Conservation (phyloP, 306 rosid species). For the Echinosophora koreensis region DNA sequence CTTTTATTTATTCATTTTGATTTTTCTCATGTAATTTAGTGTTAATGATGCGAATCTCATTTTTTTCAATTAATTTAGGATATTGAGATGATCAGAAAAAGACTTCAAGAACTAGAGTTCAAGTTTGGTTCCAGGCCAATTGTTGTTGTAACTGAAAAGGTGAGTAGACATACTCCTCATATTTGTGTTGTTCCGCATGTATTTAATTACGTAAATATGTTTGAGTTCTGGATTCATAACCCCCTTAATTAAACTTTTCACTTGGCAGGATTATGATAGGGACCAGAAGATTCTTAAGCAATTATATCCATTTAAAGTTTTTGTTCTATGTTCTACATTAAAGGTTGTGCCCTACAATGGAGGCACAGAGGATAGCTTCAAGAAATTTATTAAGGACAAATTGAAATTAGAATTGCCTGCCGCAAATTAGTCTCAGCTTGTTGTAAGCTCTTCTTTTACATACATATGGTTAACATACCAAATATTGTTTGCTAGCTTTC, state of each 20-base stretch:
- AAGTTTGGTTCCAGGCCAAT: conserved; percentile 69
- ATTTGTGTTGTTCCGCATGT: background rate
- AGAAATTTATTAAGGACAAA: conserved; percentile 62
- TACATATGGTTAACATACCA: background rate
- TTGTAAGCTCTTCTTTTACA: conserved; percentile 10
- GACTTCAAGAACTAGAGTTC: conserved; percentile 63
- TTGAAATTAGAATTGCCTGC: conserved; percentile 47
- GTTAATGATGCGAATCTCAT: conserved; percentile 26
- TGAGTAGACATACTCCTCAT: conserved; percentile 43
- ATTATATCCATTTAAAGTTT: conserved; percentile 64
- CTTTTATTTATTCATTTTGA: conserved; percentile 23
- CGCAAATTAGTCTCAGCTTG: conserved; percentile 13
- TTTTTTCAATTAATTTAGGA: conserved; percentile 58
- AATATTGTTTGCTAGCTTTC: conserved; percentile 13
- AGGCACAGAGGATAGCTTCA: conserved; percentile 66
- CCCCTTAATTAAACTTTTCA: conserved; percentile 11
- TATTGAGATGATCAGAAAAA: conserved; percentile 61
- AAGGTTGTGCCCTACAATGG: conserved; percentile 56
- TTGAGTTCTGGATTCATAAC: background rate
- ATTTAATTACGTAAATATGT: conserved; percentile 4
- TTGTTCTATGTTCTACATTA: conserved; percentile 69
- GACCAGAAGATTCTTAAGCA: conserved; percentile 67
- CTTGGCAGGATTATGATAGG: conserved; percentile 87
- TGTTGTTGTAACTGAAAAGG: conserved; percentile 87
- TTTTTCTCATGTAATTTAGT: conserved; percentile 17